A percentile compares a stretch with the other conserved stretches of the same genome.
Evolutionary conservation across 2,329 filamentous ascomycete species (phyloP).

Genomic region (Aspergillus unguis): DNA sequence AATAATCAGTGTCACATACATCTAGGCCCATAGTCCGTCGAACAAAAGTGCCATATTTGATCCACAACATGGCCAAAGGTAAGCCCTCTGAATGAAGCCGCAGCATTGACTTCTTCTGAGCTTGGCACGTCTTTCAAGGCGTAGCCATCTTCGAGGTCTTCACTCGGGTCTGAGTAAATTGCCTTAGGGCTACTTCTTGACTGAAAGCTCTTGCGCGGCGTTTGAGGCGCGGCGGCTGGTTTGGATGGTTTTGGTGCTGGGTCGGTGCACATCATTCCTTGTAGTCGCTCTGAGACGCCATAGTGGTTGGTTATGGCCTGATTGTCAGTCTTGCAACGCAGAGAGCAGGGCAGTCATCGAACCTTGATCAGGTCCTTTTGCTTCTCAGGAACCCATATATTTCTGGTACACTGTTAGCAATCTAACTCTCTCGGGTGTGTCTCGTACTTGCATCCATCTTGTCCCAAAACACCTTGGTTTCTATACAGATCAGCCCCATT

Average conservation of each 20-base stretch:
- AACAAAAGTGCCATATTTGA: constrained; percentile 72
- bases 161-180: constrained; percentile 19
- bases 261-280: constrained; percentile 60
- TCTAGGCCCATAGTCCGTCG: constrained; percentile 64
- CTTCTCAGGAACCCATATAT: constrained; percentile 65
- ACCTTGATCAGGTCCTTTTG: constrained; percentile 57
- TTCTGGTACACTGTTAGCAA: constrained; percentile 42
- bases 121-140: constrained; percentile 23
- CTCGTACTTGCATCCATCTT: constrained; percentile 63
- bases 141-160: constrained; percentile 35
- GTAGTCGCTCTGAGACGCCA: constrained; percentile 64
- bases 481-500: constrained; percentile 22
- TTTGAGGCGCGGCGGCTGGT: constrained; percentile 16
- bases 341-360: neutral
- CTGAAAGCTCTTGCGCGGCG: constrained; percentile 13
- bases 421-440: too few species aligned
- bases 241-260: constrained; percentile 39
- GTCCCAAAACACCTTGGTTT: constrained; percentile 53
- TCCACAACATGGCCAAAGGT: constrained; percentile 61
- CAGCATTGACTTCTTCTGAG: constrained; percentile 20
- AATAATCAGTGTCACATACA: constrained; percentile 46
- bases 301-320: constrained; percentile 58
- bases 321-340: constrained; percentile 5
- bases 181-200: constrained; percentile 11
- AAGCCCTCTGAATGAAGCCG: constrained; percentile 31